Evolutionary conservation across 192 early-diverging fungal genomes (phyloP), one percentile per base, ranked within the genome.

Genomic region (Podila epigama): DNA sequence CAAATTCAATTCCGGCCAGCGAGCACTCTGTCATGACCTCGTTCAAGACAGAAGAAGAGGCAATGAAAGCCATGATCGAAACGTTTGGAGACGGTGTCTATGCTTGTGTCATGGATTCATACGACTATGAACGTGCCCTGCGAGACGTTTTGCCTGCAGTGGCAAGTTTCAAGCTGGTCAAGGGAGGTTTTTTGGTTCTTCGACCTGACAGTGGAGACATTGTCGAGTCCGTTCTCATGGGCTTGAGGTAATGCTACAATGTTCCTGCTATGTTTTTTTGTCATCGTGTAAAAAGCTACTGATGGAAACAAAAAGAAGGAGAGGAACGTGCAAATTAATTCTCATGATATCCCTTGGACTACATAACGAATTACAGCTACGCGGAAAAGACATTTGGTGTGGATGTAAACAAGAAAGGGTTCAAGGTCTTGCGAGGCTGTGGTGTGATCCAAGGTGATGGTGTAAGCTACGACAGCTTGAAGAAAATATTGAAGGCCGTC

Each of bases 1-100:
- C 80, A 2, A 86, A 82, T 5, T 93, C 93, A 34, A 89, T 96
- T 53, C 95, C 95, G 0, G 92, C 95, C 0, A 96, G 93, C 2
- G 95, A 96, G 68, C 95, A 96, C 69, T 96, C 95, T 22, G 87
- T 96, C 44, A 96, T 96, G 95, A 94, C 88, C 0, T 79, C 93
- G 9, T 87, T 85, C 73, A 58, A 53, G 25, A 88, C 86, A 33
- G 95, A 96, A 72, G 84, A 89, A 42, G 87, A 88, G 27, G 95
- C 95, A 2, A 87, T 96, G 63, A 62, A 79, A 54, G 62, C 67
- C n/a, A 75, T 89, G 61, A 88, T 96, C 35, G 77, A 84, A 18
- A 63, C 72, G 34, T 95, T 88, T 81, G 95, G 95, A 16, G 65
- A 64, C 11, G 92, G 92, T 7, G 85, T 88, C n/a, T 91, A 81